Evolutionary conservation across 352 stramenopile genomes (phyloP), one percentile per base, ranked within the genome.

Genomic region (Phytopythium ostracodes): DNA sequence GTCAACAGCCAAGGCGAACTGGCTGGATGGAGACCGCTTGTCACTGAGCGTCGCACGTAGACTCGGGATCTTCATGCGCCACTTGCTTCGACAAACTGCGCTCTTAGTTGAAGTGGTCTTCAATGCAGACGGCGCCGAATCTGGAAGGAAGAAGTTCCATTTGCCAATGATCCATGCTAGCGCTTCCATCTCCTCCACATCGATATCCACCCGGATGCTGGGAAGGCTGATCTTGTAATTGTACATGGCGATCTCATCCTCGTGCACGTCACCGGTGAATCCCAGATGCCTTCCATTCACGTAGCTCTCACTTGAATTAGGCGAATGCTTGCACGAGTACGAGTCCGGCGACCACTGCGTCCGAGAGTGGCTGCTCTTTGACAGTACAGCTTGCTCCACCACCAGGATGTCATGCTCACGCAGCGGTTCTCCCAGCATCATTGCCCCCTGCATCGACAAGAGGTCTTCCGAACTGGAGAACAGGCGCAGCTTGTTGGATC

Each of bases 71-170:
- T 42, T 40, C 40, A 60, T 51, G 10, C 25, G 55, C 55, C 55
- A 60, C 27, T 60, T 60, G 18, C 24, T 60, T 15, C 40, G 38
- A 38, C 55, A 60, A 43, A 60, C 27, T 27, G 55, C 55, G 18
- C 25, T 31, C 18, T 60, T 24, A 17, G 18, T 38, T 18, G 4
- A 22, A 27, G 40, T 14, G 9, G 40, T n/a, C 40, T 40, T 27
- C 7, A 27, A 6, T 9, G 36, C 11, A 1, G 55, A 25, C 9
- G 17, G 38, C 0, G 11, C 27, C 1, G 66, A 72, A 18, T 87
- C 68, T 5, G 81, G 83, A 25, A 91, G 49, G 59, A 92, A 91
- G 43, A 88, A 94, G 2, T 72, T 77, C 85, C 85, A 94, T 51
- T 94, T 94, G 10, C 85, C 85, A 52, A 88, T 46, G 12, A 84